Evolutionary conservation across 164 flowering plant genomes (phyloP), one percentile per base, ranked within the genome.

Genomic region (Kingdonia uniflora): DNA sequence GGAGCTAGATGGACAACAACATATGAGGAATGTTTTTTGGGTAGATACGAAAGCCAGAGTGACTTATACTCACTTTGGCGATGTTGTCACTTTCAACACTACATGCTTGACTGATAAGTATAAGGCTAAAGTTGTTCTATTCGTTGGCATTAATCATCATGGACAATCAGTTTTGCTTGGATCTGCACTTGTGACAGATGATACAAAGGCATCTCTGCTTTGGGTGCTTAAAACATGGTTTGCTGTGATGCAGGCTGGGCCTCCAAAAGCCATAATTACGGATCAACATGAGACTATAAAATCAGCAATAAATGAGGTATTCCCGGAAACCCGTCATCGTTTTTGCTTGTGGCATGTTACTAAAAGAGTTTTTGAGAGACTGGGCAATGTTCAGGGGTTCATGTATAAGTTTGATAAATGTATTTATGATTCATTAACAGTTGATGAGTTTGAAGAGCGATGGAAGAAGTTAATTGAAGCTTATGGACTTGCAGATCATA

Each of bases 1-100:
- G 62, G 80, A 78, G 54, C 54, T 76, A 33, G 74, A 76, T 64
- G 80, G 69, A 62, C 76, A 74, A 45, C 78, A 73, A 42, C 59
- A 56, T 1, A 55, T 78, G 51, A 69, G 56, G 25, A 53, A 53
- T 40, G 16, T 41, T 2, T 53, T 53, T 23, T 53, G 56, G 56
- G 56, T 44, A 19, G 56, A 53, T 40, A 44, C 56, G n/a, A 42
- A 19, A 38, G 38, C 19, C 25, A 53, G 56, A 33, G 41, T 22
- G 56, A 53, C 20, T 23, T 53, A 53, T 19, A 53, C 15, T 14
- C 38, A 22, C 14, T 53, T 53, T 53, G 56, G 56, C 12, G 56
- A 53, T 41, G 14, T 44, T 6, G 56, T 53, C 2, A 53, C 46
- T 10, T n/a, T 53, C 38, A 44, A 53, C 17, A 53, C 56, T 2